phyloP scores from a whole-genome alignment of 1,284 basidiomycete genomes.

The Meira miltonrushii region DNA sequence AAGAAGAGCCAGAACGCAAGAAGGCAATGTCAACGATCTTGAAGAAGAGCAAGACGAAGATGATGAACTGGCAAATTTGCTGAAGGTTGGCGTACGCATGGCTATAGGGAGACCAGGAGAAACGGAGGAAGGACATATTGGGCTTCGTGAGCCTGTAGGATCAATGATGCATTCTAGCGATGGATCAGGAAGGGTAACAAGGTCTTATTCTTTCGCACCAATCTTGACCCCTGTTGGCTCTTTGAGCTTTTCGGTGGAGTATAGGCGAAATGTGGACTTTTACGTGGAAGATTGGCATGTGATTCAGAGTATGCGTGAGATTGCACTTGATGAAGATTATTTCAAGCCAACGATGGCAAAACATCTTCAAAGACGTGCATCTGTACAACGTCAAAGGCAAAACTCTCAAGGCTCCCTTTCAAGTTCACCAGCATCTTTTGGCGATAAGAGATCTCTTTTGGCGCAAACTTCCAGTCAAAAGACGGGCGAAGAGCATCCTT shows the following conservation, averaged over 20 bases:
- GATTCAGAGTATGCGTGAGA: slow-evolving; percentile 11
- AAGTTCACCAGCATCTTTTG: not conserved
- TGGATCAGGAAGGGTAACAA: not conserved
- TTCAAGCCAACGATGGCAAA: slow-evolving; percentile 17
- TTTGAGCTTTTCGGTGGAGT: slow-evolving; percentile 26
- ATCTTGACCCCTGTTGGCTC: slow-evolving; percentile 21
- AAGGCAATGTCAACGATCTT: not conserved
- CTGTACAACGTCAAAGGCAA: not conserved
- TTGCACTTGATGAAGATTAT: slow-evolving; percentile 41
- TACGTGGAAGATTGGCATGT: slow-evolving; percentile 25
- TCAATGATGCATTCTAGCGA: not conserved
- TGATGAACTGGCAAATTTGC: slow-evolving; percentile 5
- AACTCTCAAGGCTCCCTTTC: not conserved
- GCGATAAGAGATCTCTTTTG: not conserved
- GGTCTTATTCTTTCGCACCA: slow-evolving; percentile 16
- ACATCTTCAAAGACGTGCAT: not conserved
- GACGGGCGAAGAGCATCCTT: not conserved
- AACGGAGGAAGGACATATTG: not conserved
- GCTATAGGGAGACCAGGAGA: not conserved
- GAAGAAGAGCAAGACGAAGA: not conserved
- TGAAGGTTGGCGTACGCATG: slow-evolving; percentile 7
- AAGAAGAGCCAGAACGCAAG: not conserved
- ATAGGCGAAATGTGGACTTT: slow-evolving; percentile 25
- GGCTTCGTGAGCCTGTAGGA: not conserved
- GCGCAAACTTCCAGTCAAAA: not conserved